Evolutionary conservation across 2,329 filamentous ascomycete species (phyloP), one percentile per base, ranked within the genome.

Genomic region (Pseudocercospora pini-densiflorae): DNA sequence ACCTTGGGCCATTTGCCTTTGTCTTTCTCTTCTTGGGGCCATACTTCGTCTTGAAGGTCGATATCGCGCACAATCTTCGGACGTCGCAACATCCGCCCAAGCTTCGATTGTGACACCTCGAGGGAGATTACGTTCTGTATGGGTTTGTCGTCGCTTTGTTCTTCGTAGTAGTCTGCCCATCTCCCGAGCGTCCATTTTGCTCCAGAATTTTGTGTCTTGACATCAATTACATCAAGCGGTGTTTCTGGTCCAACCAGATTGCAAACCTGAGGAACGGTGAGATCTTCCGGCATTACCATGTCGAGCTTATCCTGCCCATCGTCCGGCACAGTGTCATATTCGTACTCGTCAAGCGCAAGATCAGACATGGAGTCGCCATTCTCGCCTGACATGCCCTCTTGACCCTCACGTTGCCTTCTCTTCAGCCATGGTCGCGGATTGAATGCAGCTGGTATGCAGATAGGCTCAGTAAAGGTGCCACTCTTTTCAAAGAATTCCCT

Each of bases 91-190:
- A 90, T 79, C 66, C 83, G 83, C 29, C 89, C 89, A 29, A 91
- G 78, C 69, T 81, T 86, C 66, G 86, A 90, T 68, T 88, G 84
- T 7, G 89, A 90, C 1, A 90, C 86, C 73, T 91, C 89, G 33
- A 90, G 79, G 70, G 88, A 90, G 73, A 91, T 91, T 66, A 90
- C 89, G 73, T 91, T 91, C 5, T 87, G 85, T 43, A 91, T 87
- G 2, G 84, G 80, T 75, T 90, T 90, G 59, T 83, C 79, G 40
- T 86, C 85, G 27, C 82, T 82, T 68, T 84, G 84, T 71, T 89
- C 86, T 71, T 90, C 89, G 75, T 91, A 91, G 73, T 87, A 87
- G 68, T 90, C 88, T 7, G 88, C 88, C 87, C 88, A 90, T 74
- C 87, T 86, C 64, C 83, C 82, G 79, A 91, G 86, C 33, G 85